Evolutionary conservation across 1,284 basidiomycete genomes (phyloP).

Genomic region (Ustilago trichophora): DNA sequence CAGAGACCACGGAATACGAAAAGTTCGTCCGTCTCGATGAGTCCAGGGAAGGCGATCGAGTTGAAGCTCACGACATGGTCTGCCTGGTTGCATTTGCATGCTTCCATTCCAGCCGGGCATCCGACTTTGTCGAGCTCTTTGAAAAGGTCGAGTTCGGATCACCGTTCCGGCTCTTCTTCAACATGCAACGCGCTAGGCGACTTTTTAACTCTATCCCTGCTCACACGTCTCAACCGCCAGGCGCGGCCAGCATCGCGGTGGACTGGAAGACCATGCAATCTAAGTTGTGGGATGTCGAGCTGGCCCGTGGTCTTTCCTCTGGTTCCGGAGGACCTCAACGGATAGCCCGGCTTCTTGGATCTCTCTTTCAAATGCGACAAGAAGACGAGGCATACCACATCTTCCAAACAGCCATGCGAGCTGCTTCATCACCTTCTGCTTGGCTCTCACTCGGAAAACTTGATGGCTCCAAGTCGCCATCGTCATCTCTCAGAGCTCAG

Average conservation of each 20-base stretch:
- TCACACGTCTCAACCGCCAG: not conserved
- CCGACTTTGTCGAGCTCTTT: constrained; percentile 22
- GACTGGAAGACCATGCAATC: constrained; percentile 9
- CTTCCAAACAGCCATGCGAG: constrained; percentile 44
- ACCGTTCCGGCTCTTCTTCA: constrained; percentile 49
- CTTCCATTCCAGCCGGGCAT: not conserved
- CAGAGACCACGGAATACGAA: not conserved
- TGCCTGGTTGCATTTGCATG: constrained; percentile 40
- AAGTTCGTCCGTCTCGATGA: constrained; percentile 27
- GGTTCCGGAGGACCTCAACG: constrained; percentile 48
- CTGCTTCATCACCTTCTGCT: constrained; percentile 9
- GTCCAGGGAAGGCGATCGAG: constrained; percentile 6
- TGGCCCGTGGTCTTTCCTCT: constrained; percentile 48
- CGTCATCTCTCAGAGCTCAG: constrained; percentile 4
- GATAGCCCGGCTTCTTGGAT: constrained; percentile 50
- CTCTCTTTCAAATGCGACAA: constrained; percentile 39
- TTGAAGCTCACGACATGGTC: constrained; percentile 44
- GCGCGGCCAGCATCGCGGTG: not conserved
- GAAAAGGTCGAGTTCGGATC: constrained; percentile 50
- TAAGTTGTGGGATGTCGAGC: constrained; percentile 30
- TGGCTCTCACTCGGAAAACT: constrained; percentile 9
- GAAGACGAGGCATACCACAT: constrained; percentile 22
- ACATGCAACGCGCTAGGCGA: constrained; percentile 24
- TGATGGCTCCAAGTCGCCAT: not conserved
- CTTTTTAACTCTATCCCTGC: constrained; percentile 8